phyloP scores from a whole-genome alignment of 1,284 basidiomycete species.

The Leccinum ponderosum region DNA sequence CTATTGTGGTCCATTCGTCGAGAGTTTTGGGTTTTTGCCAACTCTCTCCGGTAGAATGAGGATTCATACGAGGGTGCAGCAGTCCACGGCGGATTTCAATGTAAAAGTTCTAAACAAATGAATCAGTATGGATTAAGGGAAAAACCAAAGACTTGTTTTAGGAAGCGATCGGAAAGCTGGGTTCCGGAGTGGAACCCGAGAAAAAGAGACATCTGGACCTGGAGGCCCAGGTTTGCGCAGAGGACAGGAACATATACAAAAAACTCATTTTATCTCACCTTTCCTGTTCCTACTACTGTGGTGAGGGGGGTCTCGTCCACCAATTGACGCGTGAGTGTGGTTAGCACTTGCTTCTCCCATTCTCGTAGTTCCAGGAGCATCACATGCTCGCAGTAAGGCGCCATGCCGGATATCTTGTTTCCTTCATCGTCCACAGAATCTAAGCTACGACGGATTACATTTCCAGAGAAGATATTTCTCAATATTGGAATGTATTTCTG shows the following conservation, averaged over 20 bases:
- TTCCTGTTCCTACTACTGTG: not conserved
- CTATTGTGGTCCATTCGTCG: not conserved
- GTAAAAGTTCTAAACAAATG: not conserved
- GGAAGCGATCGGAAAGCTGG: too few relatives aligned
- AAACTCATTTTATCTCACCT: not conserved
- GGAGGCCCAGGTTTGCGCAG: not conserved
- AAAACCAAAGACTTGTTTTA: not conserved
- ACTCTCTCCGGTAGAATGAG: not conserved
- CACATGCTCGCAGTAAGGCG: not conserved
- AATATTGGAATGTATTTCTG: not conserved
- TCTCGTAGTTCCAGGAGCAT: not conserved
- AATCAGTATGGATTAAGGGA: not conserved
- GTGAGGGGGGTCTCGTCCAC: not conserved
- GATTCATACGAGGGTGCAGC: not conserved
- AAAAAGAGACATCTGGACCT: too few relatives aligned
- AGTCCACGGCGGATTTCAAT: not conserved
- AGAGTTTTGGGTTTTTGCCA: not conserved
- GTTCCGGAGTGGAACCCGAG: too few relatives aligned
- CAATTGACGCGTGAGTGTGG: not conserved
- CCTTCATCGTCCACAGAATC: not conserved
- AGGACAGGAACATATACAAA: not conserved
- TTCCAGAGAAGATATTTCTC: not conserved
- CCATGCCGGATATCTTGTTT: not conserved
- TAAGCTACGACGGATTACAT: not conserved
- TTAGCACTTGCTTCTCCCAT: not conserved